Evolutionary conservation across 169 alveolate genomes (phyloP), one percentile per base, ranked within the genome.

Genomic region (Hammondia hammondi): DNA sequence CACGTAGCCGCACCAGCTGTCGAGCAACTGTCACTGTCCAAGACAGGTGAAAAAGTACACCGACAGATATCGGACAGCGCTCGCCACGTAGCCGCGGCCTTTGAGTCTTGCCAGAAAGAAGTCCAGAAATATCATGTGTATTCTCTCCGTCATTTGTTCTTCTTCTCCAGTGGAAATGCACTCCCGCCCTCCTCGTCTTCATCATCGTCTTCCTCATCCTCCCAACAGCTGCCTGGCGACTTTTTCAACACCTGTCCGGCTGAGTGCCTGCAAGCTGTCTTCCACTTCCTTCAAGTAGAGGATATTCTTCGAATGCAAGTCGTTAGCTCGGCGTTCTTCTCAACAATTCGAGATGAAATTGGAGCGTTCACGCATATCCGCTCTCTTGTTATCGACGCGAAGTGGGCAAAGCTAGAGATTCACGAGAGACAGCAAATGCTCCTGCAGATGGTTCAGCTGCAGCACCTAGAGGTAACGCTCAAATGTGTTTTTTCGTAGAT

Each of bases 261-360:
- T 12, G 94, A 91, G 37, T 45, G 61, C 27, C 35, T 81, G 37
- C 84, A 56, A n/a, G 81, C 81, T 0, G 32, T 56, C 27, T 91
- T 91, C 91, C 81, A 81, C 35, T 81, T 70, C 39, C 45, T 91
- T 48, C n/a, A 56, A 3, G 92, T 81, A 6, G 71, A 35, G 73
- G 94, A 91, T 21, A 91, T 91, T 61, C 81, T 91, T 21, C 88
- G 92, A 27, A 24, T 77, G 92, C 94, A 91, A 32, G 84, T 73
- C 71, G 92, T 91, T 29, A 72, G 92, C 57, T 29, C 81, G 61
- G 81, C 73, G n/a, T 91, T 91, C 46, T 81, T 29, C 72, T 14
- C 81, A 27, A 29, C 84, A 21, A 91, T 91, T 61, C 81, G 81
- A 39, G 88, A 71, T 19, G 52, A 71, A 39, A 43, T 37, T 17